Base-by-base conservation (phyloP, 1,284 basidiomycete genomes). In the Ceratobasidium papillatum region DNA sequence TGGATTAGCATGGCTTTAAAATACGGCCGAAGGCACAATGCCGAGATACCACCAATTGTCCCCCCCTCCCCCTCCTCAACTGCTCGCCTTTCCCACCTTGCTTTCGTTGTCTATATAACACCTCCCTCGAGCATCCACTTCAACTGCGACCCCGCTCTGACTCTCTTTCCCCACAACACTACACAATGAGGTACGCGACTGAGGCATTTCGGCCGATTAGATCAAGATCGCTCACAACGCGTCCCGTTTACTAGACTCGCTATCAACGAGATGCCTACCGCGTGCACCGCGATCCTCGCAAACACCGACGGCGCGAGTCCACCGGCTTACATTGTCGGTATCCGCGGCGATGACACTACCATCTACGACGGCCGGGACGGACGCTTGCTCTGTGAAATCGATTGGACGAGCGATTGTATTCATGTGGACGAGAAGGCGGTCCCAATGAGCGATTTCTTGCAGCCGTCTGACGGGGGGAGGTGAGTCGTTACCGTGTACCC, bases 211-310 rank as follows among this genome's bases (percentile, higher is more conserved):
- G 25, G 66, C 66, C 64, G 64, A 68, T 68, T 54, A 68, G 54
- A 69, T 69, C 47, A 45, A 27, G 51, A 17, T 62, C 52, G 56
- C 56, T 59, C 56, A 59, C 56, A 14, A 32, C 69, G 69, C 69
- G 69, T 62, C 62, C 25, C 45, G 43, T n/a, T 41, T 19, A 14
- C 30, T 45, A 72, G 69, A 43, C 69, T 72, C 14, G 58, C 51
- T 34, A 72, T 72, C 58, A 72, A 72, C 58, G 69, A 72, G 2
- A 72, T 72, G 69, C 58, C 69, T 3, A 72, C 69, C 27, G 69
- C 69, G 27, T 61, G 69, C 69, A 61, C 69, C 45, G 69, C 69
- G 32, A 72, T 72, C 69, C 58, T 72, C 11, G 58, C 58, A 32
- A 72, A 72, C 58, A 72, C 69, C 1, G 69, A 72, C 30, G 69